Base-by-base conservation (phyloP, 805 yeast genomes). In the Lachancea cidri region DNA sequence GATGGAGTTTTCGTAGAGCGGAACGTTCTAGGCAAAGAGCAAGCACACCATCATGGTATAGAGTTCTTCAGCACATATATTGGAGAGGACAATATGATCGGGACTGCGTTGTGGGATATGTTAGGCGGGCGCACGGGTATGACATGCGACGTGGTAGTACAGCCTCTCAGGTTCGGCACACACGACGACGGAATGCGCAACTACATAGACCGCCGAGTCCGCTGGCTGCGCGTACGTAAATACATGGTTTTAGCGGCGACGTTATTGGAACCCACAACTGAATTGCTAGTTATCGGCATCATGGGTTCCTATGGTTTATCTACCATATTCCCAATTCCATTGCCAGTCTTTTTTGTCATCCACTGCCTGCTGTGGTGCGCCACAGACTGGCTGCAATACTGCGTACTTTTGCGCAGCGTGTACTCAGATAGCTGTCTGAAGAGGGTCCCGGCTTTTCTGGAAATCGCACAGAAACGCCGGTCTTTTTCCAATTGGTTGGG, bases 81-180 rank as follows among this genome's bases (percentile, higher is more conserved):
- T 54, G 95, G 95, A 4, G 96, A 87, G 58, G 96, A 87, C 60
- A 87, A 87, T 60, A 84, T 86, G 94, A 87, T 87, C 47, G 95
- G 86, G 4, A 86, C 85, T 36, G 85, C 87, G 1, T 57, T 87
- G 14, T 87, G 95, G 95, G 77, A 78, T 37, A 50, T 43, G 17
- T 69, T 71, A 25, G 80, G 84, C 17, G 83, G 85, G 2, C 67
- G 88, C 49, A 85, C 95, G 0, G 88, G 83, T 0, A 69, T 86
- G 71, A 81, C 91, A 1, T 78, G 83, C 1, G 95, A 87, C 57
- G 73, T 78, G 35, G 95, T 80, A 1, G 64, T 85, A 3, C 96
- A 87, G 57, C 96, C 96, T 0, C 61, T 78, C 17, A 63, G 62
- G 20, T 65, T 65, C 5, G 71, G 71, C 20, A 67, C 64, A 20